Evolutionary conservation across 306 rosid genomes (phyloP).

Genomic region (Lablab purpureus): DNA sequence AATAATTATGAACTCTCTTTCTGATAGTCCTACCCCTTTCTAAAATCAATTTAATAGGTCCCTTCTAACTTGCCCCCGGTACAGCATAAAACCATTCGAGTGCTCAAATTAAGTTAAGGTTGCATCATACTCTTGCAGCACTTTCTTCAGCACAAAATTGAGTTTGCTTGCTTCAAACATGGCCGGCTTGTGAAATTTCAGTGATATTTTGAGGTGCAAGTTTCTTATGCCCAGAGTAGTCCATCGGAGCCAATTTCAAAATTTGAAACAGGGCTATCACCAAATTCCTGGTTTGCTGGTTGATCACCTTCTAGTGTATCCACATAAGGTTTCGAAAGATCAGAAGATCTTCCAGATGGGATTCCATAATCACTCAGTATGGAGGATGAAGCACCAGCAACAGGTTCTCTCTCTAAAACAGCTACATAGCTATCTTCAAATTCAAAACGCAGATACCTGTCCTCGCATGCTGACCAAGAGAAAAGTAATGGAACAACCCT

Average conservation of each 20-base stretch:
- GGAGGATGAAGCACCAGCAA: conserved; percentile 66
- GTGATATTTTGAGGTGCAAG: conserved; percentile 12
- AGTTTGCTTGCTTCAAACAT: conserved; percentile 33
- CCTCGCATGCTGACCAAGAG: conserved; percentile 76
- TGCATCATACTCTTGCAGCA: conserved; percentile 21
- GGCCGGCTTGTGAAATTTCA: conserved; percentile 15
- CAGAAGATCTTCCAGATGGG: conserved; percentile 86
- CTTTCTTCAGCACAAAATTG: conserved; percentile 45
- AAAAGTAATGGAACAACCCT: conserved; percentile 44
- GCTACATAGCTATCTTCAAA: conserved; percentile 86
- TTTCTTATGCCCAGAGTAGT: conserved; percentile 74
- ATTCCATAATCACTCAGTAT: conserved; percentile 86
- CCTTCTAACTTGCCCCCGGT: conserved; percentile 4
- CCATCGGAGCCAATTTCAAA: conserved; percentile 80
- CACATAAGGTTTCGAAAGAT: conserved; percentile 74
- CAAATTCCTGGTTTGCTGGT: conserved; percentile 54
- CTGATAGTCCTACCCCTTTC: conserved; percentile 18
- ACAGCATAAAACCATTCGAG: conserved; percentile 27
- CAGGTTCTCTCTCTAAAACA: conserved; percentile 81
- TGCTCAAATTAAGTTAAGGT: conserved; percentile 26
- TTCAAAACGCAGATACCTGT: conserved; percentile 77
- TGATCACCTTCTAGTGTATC: conserved; percentile 60
- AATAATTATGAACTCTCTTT: conserved; percentile 17
- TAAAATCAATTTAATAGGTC: background rate
- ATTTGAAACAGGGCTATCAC: conserved; percentile 80